phyloP scores from a whole-genome alignment of 106 monocot genomes.

The Dendrobium nobile region DNA sequence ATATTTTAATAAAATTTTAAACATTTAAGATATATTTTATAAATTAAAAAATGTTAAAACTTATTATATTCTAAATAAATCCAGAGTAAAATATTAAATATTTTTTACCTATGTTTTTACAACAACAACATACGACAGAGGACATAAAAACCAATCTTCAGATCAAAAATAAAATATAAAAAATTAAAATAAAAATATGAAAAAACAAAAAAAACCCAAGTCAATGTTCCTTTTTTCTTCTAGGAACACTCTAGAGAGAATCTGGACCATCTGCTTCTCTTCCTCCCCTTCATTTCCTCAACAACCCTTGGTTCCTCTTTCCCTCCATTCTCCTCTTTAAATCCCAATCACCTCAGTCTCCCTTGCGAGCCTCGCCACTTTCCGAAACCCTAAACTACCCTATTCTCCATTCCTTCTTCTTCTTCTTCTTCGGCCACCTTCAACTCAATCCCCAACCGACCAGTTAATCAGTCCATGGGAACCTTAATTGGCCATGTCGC shows the following conservation, averaged over 20 bases:
- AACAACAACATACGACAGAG: no score
- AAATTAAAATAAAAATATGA: background rate
- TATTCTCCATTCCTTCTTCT: background rate
- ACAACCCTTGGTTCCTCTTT: background rate
- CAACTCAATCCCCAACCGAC: background rate
- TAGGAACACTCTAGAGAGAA: background rate
- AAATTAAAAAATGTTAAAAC: no score
- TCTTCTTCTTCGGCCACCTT: background rate
- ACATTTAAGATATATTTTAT: no score
- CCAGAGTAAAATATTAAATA: no score
- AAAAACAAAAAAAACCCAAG: background rate
- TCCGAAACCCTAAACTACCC: no score
- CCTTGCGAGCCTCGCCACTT: background rate
- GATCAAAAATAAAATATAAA: no score
- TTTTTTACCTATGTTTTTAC: no score
- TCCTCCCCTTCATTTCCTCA: background rate
- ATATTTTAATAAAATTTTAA: no score
- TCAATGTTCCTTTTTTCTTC: background rate
- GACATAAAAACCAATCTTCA: no score
- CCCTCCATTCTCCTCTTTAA: background rate
- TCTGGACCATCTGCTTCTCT: background rate
- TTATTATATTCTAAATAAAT: no score
- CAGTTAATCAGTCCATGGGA: slow-evolving; percentile 21
- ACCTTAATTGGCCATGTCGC: slow-evolving; percentile 47
- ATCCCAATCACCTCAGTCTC: background rate